Percentiles rank a stretch among this genome's conserved stretches.
These are phyloP conservation scores for Psilocybe azurescens DNA, from an alignment of 768 basidiomycete genomes.

Conservation along the genomic window DNA sequence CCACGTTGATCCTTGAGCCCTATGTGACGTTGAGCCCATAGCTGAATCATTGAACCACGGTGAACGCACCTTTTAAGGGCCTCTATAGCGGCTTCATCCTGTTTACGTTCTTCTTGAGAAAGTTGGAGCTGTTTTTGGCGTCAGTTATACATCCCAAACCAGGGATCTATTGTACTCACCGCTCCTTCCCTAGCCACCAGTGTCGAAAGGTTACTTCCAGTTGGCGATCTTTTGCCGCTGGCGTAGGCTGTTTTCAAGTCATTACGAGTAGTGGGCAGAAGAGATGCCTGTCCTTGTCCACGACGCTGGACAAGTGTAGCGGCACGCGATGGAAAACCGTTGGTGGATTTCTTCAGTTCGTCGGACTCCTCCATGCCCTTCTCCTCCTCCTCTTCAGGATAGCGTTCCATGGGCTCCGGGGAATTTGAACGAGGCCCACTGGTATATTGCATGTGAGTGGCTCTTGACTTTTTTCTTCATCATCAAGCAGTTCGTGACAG, in stretches of 20 bases:
- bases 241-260: slow-evolving; percentile 15
- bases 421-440: slow-evolving; percentile 40
- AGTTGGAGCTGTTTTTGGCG: slow-evolving; percentile 12
- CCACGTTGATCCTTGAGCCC: slow-evolving; percentile 65
- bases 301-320: slow-evolving; percentile 10
- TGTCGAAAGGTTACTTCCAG: slow-evolving; percentile 16
- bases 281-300: slow-evolving; percentile 11
- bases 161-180: slow-evolving; percentile 18
- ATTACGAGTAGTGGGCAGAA: slow-evolving; percentile 29
- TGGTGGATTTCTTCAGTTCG: slow-evolving; percentile 9
- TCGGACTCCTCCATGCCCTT: slow-evolving; percentile 16
- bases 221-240: slow-evolving; percentile 11
- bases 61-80: slow-evolving; percentile 35
- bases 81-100: slow-evolving; percentile 33
- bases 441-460: slow-evolving; percentile 30
- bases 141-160: neutral
- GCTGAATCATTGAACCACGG: neutral
- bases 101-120: slow-evolving; percentile 21
- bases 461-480: slow-evolving; percentile 28
- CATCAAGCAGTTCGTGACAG: slow-evolving; percentile 58
- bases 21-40: slow-evolving; percentile 23
- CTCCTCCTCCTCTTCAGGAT: slow-evolving; percentile 14
- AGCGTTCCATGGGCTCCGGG: slow-evolving; percentile 37
- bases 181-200: slow-evolving; percentile 28
- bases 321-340: slow-evolving; percentile 1